Conservation (phyloP, 176 grass and related monocot species). For the Aegilops speltoides region DNA sequence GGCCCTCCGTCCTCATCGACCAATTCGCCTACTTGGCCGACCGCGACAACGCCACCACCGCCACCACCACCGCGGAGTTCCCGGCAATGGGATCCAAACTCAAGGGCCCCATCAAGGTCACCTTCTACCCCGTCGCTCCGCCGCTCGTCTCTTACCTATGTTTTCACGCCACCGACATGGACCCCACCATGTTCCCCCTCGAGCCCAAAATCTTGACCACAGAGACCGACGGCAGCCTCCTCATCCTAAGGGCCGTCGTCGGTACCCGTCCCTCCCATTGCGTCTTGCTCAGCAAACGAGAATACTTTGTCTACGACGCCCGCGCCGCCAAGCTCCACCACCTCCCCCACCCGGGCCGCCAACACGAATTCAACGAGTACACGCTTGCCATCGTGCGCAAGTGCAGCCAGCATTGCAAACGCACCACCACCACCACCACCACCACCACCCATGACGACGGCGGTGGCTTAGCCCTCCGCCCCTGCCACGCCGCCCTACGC, state of each 20-base stretch:
- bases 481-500: too few relatives aligned
- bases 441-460: background rate
- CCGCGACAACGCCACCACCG: slow-evolving; percentile 9
- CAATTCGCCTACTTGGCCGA: background rate
- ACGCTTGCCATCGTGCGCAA: slow-evolving; percentile 10
- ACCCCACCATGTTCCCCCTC: background rate
- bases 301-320: slow-evolving; percentile 7
- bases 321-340: background rate
- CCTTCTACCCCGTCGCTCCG: background rate
- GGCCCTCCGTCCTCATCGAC: background rate
- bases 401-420: background rate
- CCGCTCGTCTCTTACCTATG: background rate
- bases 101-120: background rate
- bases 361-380: background rate
- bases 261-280: background rate
- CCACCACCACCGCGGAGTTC: background rate
- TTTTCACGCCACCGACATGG: background rate
- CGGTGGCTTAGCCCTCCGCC: background rate
- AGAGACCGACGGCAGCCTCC: background rate
- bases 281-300: background rate
- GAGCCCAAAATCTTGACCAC: background rate
- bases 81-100: background rate
- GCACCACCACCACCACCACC: background rate
- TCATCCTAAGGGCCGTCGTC: background rate
- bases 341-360: background rate